Evolutionary conservation across 306 rosid species (phyloP), one percentile per base, ranked within the genome.

Genomic region (Glycyrrhiza uralensis): DNA sequence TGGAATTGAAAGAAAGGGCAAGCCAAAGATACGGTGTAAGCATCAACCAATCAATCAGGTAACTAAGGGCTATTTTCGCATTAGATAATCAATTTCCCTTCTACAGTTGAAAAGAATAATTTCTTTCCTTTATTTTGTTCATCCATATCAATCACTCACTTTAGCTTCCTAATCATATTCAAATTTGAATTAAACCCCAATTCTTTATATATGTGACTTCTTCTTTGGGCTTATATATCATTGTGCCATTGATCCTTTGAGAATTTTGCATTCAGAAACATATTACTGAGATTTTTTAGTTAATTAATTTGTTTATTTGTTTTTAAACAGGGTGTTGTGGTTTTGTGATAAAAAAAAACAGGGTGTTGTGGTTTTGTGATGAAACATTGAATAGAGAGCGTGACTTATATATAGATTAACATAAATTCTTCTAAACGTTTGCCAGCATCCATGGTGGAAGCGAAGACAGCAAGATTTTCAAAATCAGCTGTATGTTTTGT

Each of bases 11-110:
- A 13, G 10, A 15, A 11, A 66, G n/a, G 22, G 13, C 13, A 12
- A 32, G 14, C 36, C 49, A 68, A 35, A n/a, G 38, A 35, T 36
- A 22, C 18, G 10, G 74, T 6, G 62, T 68, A 19, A 19, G 35
- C 50, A 36, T 18, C 42, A 30, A 4, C 17, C 49, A 32, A 23
- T 23, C 28, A 32, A 23, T 23, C 28, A 32, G 60, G 50, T 46
- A 66, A 28, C 6, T 51, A 19, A 28, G 18, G 8, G 17, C 20
- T 30, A 1, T 24, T 71, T 71, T 71, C 28, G 4, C 1, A 62
- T 52, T 52, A 44, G 45, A 71, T 42, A 42, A 78, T 63, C 62
- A 71, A 71, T 44, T 72, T 57, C 45, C 24, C 13, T 56, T 55
- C 35, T 42, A 64, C 5, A 26, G 45, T 54, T 65, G 14, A n/a